phyloP scores from a whole-genome alignment of 768 basidiomycete genomes.

The Tricholoma bakamatsutake region DNA sequence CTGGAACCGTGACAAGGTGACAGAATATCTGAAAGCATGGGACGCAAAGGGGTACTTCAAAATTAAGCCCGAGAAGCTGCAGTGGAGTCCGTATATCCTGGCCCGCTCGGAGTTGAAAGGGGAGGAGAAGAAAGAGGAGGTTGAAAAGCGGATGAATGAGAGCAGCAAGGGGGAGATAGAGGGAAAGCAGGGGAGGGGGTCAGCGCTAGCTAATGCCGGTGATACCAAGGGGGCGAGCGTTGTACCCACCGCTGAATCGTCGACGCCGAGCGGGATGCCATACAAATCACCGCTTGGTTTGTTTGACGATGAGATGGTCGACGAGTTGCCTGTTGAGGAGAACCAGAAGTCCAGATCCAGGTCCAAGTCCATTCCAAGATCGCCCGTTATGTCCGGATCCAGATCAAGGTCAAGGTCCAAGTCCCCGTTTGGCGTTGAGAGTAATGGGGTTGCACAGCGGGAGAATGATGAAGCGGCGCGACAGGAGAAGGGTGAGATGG shows the following conservation, averaged over 20 bases:
- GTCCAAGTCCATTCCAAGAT: background rate
- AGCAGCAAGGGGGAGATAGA: slow-evolving; percentile 5
- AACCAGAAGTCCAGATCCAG: slow-evolving; percentile 6
- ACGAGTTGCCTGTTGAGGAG: slow-evolving; percentile 10
- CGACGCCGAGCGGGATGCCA: slow-evolving; percentile 3
- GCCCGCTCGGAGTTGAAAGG: slow-evolving; percentile 7
- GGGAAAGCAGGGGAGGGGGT: background rate
- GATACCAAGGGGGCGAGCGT: background rate
- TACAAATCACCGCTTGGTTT: slow-evolving; percentile 15
- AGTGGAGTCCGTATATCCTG: slow-evolving; percentile 88
- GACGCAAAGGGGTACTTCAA: slow-evolving; percentile 73
- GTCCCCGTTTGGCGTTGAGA: background rate
- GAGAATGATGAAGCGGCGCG: background rate
- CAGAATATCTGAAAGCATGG: slow-evolving; percentile 61
- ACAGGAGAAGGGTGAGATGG: background rate
- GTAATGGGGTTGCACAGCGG: background rate
- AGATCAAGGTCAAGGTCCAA: background rate
- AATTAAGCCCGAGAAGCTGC: slow-evolving; percentile 77
- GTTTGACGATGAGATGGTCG: slow-evolving; percentile 18
- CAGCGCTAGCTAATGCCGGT: background rate
- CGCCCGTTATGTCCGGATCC: background rate
- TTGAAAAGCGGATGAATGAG: slow-evolving; percentile 13
- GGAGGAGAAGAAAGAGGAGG: slow-evolving; percentile 11
- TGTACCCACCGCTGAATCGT: background rate
- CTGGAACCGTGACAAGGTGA: slow-evolving; percentile 67